These are phyloP conservation scores for Aspergillus aculeatus DNA, from an alignment of 2,329 filamentous ascomycete genomes.

Conservation along the genomic window DNA sequence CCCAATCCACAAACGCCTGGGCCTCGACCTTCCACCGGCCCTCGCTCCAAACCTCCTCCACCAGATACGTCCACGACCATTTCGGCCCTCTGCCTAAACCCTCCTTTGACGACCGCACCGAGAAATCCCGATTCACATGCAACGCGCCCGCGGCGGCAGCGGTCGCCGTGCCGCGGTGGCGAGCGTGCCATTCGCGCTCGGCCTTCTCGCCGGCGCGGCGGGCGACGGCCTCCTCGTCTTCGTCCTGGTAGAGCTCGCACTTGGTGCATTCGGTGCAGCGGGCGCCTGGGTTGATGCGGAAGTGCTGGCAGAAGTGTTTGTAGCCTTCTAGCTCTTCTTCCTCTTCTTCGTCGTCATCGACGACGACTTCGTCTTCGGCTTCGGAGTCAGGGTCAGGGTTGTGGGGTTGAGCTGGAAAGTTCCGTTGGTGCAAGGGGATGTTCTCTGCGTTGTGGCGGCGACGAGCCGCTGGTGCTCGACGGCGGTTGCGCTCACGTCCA, in stretches of 20 bases:
- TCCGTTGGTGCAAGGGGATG: background rate
- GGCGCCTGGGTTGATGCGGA: constrained; percentile 74
- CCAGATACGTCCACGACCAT: constrained; percentile 35
- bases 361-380: constrained; percentile 5
- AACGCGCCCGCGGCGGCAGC: constrained; percentile 17
- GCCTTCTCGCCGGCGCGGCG: constrained; percentile 68
- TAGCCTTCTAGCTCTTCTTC: constrained; percentile 68
- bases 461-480: constrained; percentile 10
- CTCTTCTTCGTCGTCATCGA: constrained; percentile 23
- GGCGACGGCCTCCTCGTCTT: constrained; percentile 70
- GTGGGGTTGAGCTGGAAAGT: constrained; percentile 46
- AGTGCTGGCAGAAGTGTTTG: constrained; percentile 93
- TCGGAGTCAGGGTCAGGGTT: constrained; percentile 22
- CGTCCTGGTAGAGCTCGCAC: constrained; percentile 71
- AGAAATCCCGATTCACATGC: constrained; percentile 32
- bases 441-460: constrained; percentile 21
- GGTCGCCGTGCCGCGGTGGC: constrained; percentile 51
- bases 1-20: constrained; percentile 41
- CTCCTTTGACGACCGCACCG: constrained; percentile 2
- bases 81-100: constrained; percentile 7
- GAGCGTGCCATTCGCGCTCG: constrained; percentile 67
- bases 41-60: constrained; percentile 38
- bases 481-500: constrained; percentile 9
- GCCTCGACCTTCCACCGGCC: constrained; percentile 44
- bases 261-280: constrained; percentile 75